Evolutionary conservation across 1,139 yeast genomes (phyloP).

Genomic region (Arxiozyma heterogenica): DNA sequence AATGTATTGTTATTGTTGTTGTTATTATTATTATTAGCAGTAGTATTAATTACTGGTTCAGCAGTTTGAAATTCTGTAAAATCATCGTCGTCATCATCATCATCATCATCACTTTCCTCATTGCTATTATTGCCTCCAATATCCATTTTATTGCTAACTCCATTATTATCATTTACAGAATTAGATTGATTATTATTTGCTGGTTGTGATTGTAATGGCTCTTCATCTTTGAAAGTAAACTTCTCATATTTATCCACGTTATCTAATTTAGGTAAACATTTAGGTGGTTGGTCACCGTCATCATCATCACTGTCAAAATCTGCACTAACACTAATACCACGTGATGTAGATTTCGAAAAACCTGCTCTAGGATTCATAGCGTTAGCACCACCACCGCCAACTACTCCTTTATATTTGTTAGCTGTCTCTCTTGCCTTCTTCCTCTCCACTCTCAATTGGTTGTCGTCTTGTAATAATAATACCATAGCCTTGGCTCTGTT

Average conservation of each 20-base stretch:
- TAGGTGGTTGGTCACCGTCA: constrained; percentile 35
- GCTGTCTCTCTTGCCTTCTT: constrained; percentile 80
- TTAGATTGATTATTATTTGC: neutral
- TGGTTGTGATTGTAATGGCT: neutral
- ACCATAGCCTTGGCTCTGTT: constrained; percentile 76
- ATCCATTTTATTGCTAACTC: constrained; percentile 24
- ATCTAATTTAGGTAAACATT: constrained; percentile 1
- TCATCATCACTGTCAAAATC: constrained; percentile 44
- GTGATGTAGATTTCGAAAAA: constrained; percentile 18
- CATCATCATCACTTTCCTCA: constrained; percentile 77
- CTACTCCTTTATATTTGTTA: constrained; percentile 69
- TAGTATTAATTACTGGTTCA: constrained; percentile 30
- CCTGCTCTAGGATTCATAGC: constrained; percentile 27
- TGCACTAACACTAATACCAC: constrained; percentile 35
- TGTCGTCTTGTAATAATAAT: constrained; percentile 66
- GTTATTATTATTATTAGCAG: constrained; percentile 6
- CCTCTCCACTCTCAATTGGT: constrained; percentile 69
- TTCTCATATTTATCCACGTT: neutral
- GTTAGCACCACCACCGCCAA: constrained; percentile 42
- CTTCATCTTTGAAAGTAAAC: constrained; percentile 1
- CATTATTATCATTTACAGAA: neutral
- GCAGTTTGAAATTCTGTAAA: constrained; percentile 94
- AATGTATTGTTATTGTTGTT: constrained; percentile 7
- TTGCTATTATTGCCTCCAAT: no score
- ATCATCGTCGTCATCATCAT: constrained; percentile 83